Percentiles rank a stretch among this genome's conserved stretches.
phyloP scores from a whole-genome alignment of 805 yeast genomes.

The Diddensiella transvaalensis region DNA sequence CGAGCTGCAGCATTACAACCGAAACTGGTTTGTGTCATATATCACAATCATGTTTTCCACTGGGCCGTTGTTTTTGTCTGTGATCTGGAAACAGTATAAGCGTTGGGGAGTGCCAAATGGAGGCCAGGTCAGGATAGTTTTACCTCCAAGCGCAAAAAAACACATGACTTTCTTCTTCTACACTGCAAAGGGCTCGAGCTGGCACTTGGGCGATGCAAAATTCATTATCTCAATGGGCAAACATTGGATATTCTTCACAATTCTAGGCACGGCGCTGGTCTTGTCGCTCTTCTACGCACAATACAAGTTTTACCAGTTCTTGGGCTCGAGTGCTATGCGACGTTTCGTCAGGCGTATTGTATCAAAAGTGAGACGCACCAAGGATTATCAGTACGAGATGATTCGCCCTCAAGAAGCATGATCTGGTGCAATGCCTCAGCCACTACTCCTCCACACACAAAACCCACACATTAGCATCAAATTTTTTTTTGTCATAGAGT shows the following conservation, averaged over 20 bases:
- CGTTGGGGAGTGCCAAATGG: constrained; percentile 67
- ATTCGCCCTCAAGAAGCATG: background rate
- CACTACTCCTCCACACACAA: background rate
- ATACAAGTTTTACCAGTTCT: constrained; percentile 15
- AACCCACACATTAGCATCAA: background rate
- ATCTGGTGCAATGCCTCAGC: no score
- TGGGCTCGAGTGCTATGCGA: constrained; percentile 11
- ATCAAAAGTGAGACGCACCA: background rate
- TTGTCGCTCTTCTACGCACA: constrained; percentile 27
- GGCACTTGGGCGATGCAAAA: constrained; percentile 89
- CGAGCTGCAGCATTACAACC: constrained; percentile 56
- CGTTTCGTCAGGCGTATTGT: background rate
- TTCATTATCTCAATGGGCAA: constrained; percentile 68
- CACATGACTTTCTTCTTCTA: constrained; percentile 48
- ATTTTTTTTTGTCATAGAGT: background rate
- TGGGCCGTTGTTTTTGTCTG: constrained; percentile 84
- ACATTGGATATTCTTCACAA: constrained; percentile 69
- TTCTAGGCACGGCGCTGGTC: constrained; percentile 47
- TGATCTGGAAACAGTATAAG: constrained; percentile 82
- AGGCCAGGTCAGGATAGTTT: constrained; percentile 63
- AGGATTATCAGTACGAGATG: background rate
- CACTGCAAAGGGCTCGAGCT: constrained; percentile 78
- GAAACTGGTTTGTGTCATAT: constrained; percentile 82
- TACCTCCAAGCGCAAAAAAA: constrained; percentile 61
- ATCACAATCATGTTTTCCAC: constrained; percentile 90